These are phyloP conservation scores for Dictyostelium purpureum DNA, from an alignment of 78 protist genomes.

Conservation along the genomic window DNA sequence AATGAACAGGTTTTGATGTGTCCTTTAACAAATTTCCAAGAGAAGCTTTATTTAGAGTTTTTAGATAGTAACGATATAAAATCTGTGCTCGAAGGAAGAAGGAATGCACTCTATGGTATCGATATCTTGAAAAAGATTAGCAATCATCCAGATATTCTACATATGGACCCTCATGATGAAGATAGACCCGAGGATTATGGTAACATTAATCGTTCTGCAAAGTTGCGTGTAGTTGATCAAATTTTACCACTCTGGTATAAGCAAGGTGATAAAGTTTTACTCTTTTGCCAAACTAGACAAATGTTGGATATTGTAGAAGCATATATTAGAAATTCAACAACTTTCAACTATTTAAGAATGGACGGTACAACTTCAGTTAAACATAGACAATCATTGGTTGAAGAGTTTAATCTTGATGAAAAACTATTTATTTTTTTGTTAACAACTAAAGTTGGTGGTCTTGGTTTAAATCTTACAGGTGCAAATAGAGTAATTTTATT, in stretches of 20 bases:
- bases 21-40: conserved; percentile 91
- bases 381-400: conserved; percentile 48
- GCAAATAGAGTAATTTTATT: conserved; percentile 95
- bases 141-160: conserved; percentile 96
- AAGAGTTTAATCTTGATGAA: conserved; percentile 56
- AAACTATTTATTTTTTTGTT: conserved; percentile 91
- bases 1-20: conserved; percentile 96
- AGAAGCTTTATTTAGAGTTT: conserved; percentile 80
- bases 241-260: conserved; percentile 91
- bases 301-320: conserved; percentile 95
- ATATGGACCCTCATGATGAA: conserved; percentile 12
- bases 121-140: conserved; percentile 93
- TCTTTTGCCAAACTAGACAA: conserved; percentile 96
- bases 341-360: conserved; percentile 85
- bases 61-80: conserved; percentile 64
- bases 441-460: conserved; percentile 93
- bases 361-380: conserved; percentile 97
- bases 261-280: conserved; percentile 87
- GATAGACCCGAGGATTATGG: conserved; percentile 71
- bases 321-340: neutral
- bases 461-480: conserved; percentile 98
- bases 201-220: conserved; percentile 81
- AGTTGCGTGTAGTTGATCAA: conserved; percentile 84
- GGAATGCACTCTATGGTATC: conserved; percentile 79
- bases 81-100: conserved; percentile 66